Evolutionary conservation across 2,329 filamentous ascomycete genomes (phyloP).

Genomic region (Fusarium sp.): DNA sequence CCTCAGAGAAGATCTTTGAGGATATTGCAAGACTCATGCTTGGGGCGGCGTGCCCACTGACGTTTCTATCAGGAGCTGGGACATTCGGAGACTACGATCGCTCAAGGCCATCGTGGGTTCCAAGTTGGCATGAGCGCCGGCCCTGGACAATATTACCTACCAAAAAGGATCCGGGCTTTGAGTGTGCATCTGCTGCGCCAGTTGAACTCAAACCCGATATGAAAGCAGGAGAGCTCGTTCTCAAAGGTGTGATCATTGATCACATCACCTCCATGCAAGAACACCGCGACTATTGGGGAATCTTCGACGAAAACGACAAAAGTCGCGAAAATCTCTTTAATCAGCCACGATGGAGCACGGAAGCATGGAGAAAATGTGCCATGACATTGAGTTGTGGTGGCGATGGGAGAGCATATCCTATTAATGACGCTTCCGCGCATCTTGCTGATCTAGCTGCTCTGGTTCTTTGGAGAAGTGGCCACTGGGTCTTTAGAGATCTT

Average conservation of each 20-base stretch:
- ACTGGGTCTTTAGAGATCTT: background rate
- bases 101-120: background rate
- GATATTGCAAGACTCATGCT: fast-evolving
- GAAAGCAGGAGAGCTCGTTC: background rate
- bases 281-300: fast-evolving
- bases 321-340: fast-evolving
- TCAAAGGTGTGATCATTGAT: background rate
- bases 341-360: background rate
- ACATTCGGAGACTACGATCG: fast-evolving
- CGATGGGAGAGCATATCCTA: background rate
- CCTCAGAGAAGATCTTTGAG: fast-evolving
- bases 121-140: background rate
- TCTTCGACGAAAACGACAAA: background rate
- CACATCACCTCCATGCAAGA: fast-evolving
- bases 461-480: fast-evolving
- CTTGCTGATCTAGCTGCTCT: fast-evolving
- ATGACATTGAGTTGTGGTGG: background rate
- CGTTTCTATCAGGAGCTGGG: background rate
- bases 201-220: fast-evolving
- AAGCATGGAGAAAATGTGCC: background rate
- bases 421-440: fast-evolving
- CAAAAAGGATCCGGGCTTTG: fast-evolving
- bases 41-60: fast-evolving
- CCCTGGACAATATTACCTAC: background rate
- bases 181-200: fast-evolving